Evolutionary conservation across 2,329 filamentous ascomycete genomes (phyloP), one percentile per base, ranked within the genome.

Genomic region (Parascedosporium putredinis): DNA sequence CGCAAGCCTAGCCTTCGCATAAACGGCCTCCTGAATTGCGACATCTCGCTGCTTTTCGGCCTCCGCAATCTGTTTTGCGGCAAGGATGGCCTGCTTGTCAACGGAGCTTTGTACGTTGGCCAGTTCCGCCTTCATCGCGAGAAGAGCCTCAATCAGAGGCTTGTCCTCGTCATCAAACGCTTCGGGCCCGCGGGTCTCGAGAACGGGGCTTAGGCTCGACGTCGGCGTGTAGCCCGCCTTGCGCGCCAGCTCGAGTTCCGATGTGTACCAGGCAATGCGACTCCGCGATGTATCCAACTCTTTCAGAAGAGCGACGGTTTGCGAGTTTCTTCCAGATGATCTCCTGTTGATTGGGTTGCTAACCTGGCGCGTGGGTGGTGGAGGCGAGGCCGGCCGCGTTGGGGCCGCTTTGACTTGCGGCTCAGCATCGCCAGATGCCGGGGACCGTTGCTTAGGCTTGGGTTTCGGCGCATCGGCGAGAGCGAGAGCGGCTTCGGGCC

Each of bases 221-320:
- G 79, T 88, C 14, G 87, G 78, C 5, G 81, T 76, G 60, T 97
- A 98, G 4, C 93, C 93, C 36, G 88, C 81, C 66, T 95, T 95
- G 46, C 86, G 82, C 5, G 93, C 94, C 55, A 98, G 72, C 51
- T 95, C 88, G 43, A 98, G 73, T 66, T 98, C 93, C 0, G 91
- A 96, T 6, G 89, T 88, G 65, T 95, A 96, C 93, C 93, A 98
- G 0, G 91, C 91, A 66, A 95, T 97, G 47, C 86, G 81, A 60
- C 85, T 93, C 59, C 88, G 87, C 3, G 84, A 78, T 7, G 81
- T 75, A 62, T 98, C 91, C 2, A 98, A 74, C 62, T 98, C 93
- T 62, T 93, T 91, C 12, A 88, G 73, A 10, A 96, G 66, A 0
- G 86, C 82, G 54, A 87, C 84, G 1, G 84, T 84, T 56, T 84